Evolutionary conservation across 495 filamentous ascomycete genomes (phyloP), one percentile per base, ranked within the genome.

Genomic region (Alectoria sarmentosa): DNA sequence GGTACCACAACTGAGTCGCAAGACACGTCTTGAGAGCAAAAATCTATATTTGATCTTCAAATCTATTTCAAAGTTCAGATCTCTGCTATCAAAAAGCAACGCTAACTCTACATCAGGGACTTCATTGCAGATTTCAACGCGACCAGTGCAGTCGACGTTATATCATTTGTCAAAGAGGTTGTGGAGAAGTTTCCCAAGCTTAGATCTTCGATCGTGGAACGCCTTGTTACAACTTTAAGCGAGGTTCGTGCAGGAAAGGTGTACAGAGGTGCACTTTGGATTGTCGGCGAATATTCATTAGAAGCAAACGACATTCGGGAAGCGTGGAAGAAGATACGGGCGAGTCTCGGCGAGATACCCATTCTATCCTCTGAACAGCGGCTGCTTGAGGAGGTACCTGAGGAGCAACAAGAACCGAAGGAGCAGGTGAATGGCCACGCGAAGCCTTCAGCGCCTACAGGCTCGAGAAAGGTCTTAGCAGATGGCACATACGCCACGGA

Each of bases 111-210:
- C 30, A 9, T 34, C 52, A 55, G 52, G 63, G 94, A 99, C 72
- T 97, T 98, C 73, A 98, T 99, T 73, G 91, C 89, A 62, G 95
- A 99, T 74, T 97, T 97, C 76, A 98, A 94, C 81, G 96, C 91
- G 71, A 88, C 91, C 52, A 96, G 92, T 3, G 94, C 95, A 3
- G 90, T 99, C 36, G 95, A 99, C 77, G 92, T 99, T 15, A 97
- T 99, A 70, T 89, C 90, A 26, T 99, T 99, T 68, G 92, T 98
- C 56, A 99, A 99, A 76, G 95, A 99, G 72, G 95, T 99, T 10
- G 95, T 97, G 6, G 95, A 99, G 79, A 96, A 94, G 73, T 99
- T 97, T 81, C 93, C 95, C 26, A 85, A 90, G 64, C 82, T 99
- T 58, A 87, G 95, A 49, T 81, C 85, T 23, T 86, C 90, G 2